These are phyloP conservation scores for Solanum arcanum DNA, from an alignment of 257 asterid genomes.

Conservation along the genomic window DNA sequence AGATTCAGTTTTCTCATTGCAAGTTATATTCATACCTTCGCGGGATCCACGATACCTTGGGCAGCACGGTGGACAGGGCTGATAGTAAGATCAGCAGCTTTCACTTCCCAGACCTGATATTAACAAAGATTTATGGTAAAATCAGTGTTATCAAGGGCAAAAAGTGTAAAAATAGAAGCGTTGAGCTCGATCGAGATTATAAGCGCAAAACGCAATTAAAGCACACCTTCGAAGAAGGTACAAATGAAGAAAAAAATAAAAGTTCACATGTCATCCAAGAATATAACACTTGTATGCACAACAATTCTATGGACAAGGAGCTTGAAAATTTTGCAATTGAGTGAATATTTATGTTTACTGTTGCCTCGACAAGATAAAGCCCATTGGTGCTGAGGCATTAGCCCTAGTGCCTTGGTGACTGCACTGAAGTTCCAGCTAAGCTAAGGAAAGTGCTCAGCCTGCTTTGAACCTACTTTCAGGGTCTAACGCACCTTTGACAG, in stretches of 20 bases:
- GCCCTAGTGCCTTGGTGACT: neutral
- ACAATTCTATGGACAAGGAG: neutral
- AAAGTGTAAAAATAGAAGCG: neutral
- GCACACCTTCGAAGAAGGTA: neutral
- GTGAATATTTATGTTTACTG: neutral
- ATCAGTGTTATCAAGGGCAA: neutral
- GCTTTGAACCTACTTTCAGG: neutral
- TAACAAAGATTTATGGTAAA: neutral
- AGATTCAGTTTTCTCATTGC: neutral
- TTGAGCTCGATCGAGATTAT: neutral
- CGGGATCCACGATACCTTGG: slow-evolving; percentile 63
- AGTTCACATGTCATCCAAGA: neutral
- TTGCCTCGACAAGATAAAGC: neutral
- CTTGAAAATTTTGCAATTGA: neutral
- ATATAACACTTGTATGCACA: neutral
- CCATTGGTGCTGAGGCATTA: neutral
- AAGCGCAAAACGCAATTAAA: neutral
- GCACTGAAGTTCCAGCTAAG: neutral
- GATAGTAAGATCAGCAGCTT: slow-evolving; percentile 95
- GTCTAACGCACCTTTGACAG: neutral
- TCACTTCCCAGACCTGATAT: slow-evolving; percentile 94
- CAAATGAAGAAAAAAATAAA: neutral
- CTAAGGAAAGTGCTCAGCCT: neutral
- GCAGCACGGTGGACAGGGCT: slow-evolving; percentile 99
- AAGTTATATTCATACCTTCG: slow-evolving; percentile 37